These are phyloP conservation scores for Linderina pennispora DNA, from an alignment of 192 early-diverging fungal species.

Conservation along the genomic window DNA sequence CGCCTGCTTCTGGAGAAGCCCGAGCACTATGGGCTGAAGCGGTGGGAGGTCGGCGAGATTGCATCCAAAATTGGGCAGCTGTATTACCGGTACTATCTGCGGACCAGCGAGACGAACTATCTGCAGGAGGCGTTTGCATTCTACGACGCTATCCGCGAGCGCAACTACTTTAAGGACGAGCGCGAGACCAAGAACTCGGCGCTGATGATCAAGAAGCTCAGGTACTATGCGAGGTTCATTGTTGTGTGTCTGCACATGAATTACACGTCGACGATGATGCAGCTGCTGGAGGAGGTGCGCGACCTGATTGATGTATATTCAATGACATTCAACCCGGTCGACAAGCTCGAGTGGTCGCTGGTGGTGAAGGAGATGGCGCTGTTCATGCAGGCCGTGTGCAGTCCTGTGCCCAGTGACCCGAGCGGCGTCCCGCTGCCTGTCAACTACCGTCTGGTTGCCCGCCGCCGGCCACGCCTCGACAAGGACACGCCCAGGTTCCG, in stretches of 20 bases:
- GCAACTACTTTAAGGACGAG: slow-evolving; percentile 94
- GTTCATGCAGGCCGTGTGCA: slow-evolving; percentile 72
- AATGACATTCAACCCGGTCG: slow-evolving; percentile 75
- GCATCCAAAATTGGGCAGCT: slow-evolving; percentile 96
- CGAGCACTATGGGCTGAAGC: slow-evolving; percentile 88
- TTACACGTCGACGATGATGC: slow-evolving; percentile 70
- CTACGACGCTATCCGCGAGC: slow-evolving; percentile 92
- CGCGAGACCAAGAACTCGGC: slow-evolving; percentile 84
- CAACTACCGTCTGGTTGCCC: slow-evolving; percentile 16
- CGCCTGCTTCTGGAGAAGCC: slow-evolving; percentile 80
- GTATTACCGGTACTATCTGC: slow-evolving; percentile 76
- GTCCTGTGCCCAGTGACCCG: slow-evolving; percentile 29
- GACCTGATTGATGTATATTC: slow-evolving; percentile 85
- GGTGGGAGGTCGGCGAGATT: slow-evolving; percentile 97
- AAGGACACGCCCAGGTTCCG: slow-evolving; percentile 27
- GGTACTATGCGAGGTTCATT: slow-evolving; percentile 97
- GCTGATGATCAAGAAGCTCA: slow-evolving; percentile 93
- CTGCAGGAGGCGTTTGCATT: slow-evolving; percentile 90
- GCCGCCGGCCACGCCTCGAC: slow-evolving; percentile 12
- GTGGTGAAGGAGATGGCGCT: slow-evolving; percentile 72
- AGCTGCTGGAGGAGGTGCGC: slow-evolving; percentile 79
- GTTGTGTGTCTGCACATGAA: slow-evolving; percentile 70
- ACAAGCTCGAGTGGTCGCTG: slow-evolving; percentile 85
- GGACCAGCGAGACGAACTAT: slow-evolving; percentile 96
- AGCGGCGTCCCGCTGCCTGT: slow-evolving; percentile 15